Conservation (phyloP, 1,284 basidiomycete genomes). For the Cryptococcus neoformans region DNA sequence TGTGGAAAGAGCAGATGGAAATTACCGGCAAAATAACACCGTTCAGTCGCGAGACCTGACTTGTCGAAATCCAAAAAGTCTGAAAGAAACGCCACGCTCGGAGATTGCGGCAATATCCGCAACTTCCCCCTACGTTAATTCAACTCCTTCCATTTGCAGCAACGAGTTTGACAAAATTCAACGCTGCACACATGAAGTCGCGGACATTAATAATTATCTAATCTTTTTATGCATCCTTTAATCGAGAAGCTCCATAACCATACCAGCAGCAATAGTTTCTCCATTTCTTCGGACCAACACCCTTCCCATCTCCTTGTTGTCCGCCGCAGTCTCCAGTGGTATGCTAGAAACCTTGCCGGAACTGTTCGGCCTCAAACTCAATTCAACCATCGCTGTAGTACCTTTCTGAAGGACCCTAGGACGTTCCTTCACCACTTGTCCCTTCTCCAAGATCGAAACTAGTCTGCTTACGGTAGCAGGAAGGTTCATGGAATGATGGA, state of each 20-base stretch:
- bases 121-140: no score
- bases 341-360: constrained; percentile 60
- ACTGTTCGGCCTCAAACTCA: constrained; percentile 61
- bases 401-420: constrained; percentile 84
- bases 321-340: constrained; percentile 78
- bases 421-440: constrained; percentile 68
- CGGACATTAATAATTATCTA: no score
- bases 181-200: no score
- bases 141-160: no score
- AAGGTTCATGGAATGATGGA: constrained; percentile 89
- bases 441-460: constrained; percentile 74
- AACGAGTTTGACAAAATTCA: no score
- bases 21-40: not conserved
- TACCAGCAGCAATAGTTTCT: constrained; percentile 85
- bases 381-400: constrained; percentile 77
- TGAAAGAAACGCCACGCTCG: constrained; percentile 1
- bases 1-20: not conserved
- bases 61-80: not conserved
- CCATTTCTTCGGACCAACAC: constrained; percentile 82
- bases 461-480: constrained; percentile 83
- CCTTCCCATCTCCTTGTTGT: constrained; percentile 97
- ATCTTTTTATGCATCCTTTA: no score
- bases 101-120: constrained; percentile 1
- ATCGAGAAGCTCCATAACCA: constrained; percentile 19
- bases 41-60: not conserved